Base-by-base conservation (phyloP, 2,329 filamentous ascomycete genomes). In the Fusarium euwallaceae region DNA sequence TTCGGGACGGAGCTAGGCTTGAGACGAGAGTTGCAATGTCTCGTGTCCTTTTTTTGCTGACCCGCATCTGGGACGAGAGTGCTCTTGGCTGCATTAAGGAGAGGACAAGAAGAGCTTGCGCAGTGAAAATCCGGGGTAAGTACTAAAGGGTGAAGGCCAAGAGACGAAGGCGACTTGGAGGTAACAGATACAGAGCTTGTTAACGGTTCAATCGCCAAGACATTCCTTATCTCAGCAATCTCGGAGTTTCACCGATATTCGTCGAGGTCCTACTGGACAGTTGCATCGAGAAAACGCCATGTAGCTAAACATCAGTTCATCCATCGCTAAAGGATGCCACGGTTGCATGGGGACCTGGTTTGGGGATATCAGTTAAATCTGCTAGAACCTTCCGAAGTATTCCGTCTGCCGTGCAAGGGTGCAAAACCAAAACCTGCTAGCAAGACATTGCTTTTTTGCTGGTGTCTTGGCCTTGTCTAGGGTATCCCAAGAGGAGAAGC, bases 101-200 rank as follows among this genome's bases (percentile, higher is more conserved):
- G 16, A 53, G 24, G 24, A 53, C 24, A 29, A 29, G 45, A 51
- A 51, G 61, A 66, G 61, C 66, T 70, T 72, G 66, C 45, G 70
- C 56, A 59, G 22, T 20, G 70, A 59, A 66, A 37, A 72, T 72
- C 70, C 17, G 70, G 70, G 70, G 70, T 73, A 70, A 61, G 41
- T 27, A 17, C 48, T 53, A n/a, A 17, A 1, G 6, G 24, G 24
- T 7, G 6, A 53, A 53, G 24, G 24, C 48, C 48, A 53, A 53
- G 48, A 53, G 48, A n/a, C 24, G 2, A 11, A 53, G 48, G 6
- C 24, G 24, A 29, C 10, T 53, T 53, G 4, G 24, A 29, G 17
- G 48, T 29, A 29, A 27, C 7, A 27, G 48, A 53, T 53, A 53
- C 24, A 53, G 24, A 53, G 48, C 17, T n/a, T 17, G 29, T 53